These are phyloP conservation scores for Cylindrodendrum hubeiense DNA, from an alignment of 2,329 filamentous ascomycete genomes.

Conservation along the genomic window DNA sequence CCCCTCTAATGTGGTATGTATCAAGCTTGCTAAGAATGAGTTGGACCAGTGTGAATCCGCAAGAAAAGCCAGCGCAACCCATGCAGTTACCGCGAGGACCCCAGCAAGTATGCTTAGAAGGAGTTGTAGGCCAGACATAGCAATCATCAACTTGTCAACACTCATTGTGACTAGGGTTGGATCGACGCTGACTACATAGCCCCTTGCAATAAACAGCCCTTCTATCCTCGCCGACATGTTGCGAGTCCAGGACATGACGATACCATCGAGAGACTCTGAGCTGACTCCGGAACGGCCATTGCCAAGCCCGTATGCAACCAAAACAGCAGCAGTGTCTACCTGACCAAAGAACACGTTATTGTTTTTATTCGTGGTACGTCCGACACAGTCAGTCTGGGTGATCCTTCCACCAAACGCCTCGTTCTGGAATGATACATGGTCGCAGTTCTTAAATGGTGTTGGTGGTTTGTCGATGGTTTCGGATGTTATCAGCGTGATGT, in stretches of 20 bases:
- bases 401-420: constrained; percentile 32
- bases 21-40: constrained; percentile 25
- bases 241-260: constrained; percentile 15
- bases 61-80: constrained; percentile 23
- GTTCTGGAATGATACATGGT: constrained; percentile 25
- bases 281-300: constrained; percentile 28
- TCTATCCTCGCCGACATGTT: neutral
- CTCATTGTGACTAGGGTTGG: constrained; percentile 25
- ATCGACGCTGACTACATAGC: constrained; percentile 25
- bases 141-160: constrained; percentile 31
- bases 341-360: constrained; percentile 25
- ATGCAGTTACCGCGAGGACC: constrained; percentile 8
- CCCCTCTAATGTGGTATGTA: constrained; percentile 18
- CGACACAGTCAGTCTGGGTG: constrained; percentile 19
- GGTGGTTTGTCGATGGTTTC: constrained; percentile 18
- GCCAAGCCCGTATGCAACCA: constrained; percentile 24
- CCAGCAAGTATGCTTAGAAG: constrained; percentile 19
- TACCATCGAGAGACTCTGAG: constrained; percentile 22
- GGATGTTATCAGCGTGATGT: constrained; percentile 33
- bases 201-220: constrained; percentile 16
- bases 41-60: constrained; percentile 31
- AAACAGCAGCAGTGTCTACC: constrained; percentile 32
- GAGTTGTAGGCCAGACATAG: constrained; percentile 29
- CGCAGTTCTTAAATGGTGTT: constrained; percentile 12
- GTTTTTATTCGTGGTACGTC: too few species aligned